Base-by-base conservation (phyloP, 2,329 filamentous ascomycete genomes). In the Ophiostoma quercus region DNA sequence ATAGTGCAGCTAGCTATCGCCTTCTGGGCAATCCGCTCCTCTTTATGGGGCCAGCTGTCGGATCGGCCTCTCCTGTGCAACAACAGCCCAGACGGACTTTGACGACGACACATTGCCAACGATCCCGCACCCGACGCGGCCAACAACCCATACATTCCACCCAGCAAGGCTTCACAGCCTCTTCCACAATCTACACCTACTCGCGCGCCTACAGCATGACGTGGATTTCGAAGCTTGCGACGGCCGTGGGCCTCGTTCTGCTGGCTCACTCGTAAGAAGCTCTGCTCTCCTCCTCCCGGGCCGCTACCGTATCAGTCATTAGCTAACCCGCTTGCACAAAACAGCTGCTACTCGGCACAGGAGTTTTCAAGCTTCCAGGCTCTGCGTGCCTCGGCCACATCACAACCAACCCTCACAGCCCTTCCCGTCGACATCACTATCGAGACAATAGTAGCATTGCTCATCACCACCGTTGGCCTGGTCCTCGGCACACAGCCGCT, bases 311-410 rank as follows among this genome's bases (percentile, higher is more conserved):
- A 19, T 39, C 62, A 11, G 8, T 41, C n/a, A 34, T n/a, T 7
- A 37, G 16, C 72, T 66, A 51, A 70, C 37, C 69, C 16, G 14
- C 2, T n/a, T 69, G 19, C n/a, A 7, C 51, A 32, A 39, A 16
- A 62, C 77, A 99, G 95, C 73, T 96, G 94, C 81, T 99, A 98
- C 81, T 99, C 95, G 68, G 93, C 94, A 66, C 91, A 97, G 80
- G 95, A 99, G 81, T 92, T 97, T 81, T 90, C 92, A 7, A 84
- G 88, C 29, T 86, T 96, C 67, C 87, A 89, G 74, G 86, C 89
- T 70, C 83, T 71, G 2, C 68, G 68, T 19, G 7, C 67, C 7
- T 62, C 80, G 82, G 67, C 39, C 78, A 76, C 81, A 3, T 76
- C 81, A 34, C 78, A 84, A 3, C 79, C 82, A 39, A 76, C 80